Evolutionary conservation across 768 basidiomycete genomes (phyloP).

Genomic region (Amanita inopinata): DNA sequence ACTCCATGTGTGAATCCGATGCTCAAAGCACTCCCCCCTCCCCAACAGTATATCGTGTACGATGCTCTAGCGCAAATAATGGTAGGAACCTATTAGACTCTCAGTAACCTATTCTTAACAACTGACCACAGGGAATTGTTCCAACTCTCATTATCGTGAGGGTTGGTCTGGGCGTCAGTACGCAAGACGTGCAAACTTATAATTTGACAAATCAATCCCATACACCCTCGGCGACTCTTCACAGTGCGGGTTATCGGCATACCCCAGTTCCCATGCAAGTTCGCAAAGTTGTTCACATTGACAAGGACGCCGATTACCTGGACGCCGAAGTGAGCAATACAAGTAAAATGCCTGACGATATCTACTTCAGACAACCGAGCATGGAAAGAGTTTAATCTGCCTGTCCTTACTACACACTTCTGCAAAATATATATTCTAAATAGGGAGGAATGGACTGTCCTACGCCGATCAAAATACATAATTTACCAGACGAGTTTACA

Average conservation of each 20-base stretch:
- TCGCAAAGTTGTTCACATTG: conserved; percentile 1
- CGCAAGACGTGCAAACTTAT: background rate
- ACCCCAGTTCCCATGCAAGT: conserved; percentile 1
- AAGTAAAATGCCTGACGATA: background rate
- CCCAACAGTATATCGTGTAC: background rate
- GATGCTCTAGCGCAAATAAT: conserved; percentile 1
- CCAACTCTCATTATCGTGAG: conserved; percentile 8
- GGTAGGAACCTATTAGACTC: background rate
- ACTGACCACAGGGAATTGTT: conserved; percentile 4
- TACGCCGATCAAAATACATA: no score
- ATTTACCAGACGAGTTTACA: no score
- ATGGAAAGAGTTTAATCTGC: no score
- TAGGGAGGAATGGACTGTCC: no score
- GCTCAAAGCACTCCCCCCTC: no score
- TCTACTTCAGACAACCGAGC: background rate
- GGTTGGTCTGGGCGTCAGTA: conserved; percentile 6
- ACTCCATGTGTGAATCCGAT: background rate
- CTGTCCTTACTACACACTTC: no score
- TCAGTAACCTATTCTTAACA: background rate
- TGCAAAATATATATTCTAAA: no score
- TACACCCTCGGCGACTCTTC: no score
- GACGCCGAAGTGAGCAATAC: background rate
- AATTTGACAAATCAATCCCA: background rate
- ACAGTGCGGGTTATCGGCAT: no score
- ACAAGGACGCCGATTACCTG: conserved; percentile 1